Conservation (phyloP, 352 stramenopile species). For the Phytophthora cryptogea region DNA sequence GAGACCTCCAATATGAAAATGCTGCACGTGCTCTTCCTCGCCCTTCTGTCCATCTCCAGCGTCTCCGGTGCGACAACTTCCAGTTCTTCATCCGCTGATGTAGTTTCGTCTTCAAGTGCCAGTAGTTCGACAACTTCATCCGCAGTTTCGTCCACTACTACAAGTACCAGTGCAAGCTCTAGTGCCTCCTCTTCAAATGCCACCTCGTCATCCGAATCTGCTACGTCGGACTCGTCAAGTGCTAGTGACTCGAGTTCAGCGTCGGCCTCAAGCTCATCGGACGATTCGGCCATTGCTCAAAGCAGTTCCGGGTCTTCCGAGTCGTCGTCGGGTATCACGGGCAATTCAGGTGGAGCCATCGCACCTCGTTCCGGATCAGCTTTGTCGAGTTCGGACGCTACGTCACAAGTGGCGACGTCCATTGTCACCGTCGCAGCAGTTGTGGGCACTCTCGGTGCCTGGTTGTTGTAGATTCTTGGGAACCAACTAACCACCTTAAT, state of each 20-base stretch:
- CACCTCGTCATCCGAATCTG: slow-evolving; percentile 7
- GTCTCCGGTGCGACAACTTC: neutral
- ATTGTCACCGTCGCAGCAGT: neutral
- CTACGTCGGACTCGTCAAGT: slow-evolving; percentile 13
- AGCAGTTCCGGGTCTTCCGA: slow-evolving; percentile 21
- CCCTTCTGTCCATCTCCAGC: neutral
- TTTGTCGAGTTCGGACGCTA: slow-evolving; percentile 3
- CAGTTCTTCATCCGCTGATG: neutral
- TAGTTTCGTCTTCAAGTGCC: neutral
- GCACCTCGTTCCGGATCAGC: slow-evolving; percentile 7
- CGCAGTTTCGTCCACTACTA: neutral
- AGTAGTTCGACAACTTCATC: neutral
- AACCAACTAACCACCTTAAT: too few species aligned
- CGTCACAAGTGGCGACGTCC: neutral
- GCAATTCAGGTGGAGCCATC: slow-evolving; percentile 4
- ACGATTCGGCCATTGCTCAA: slow-evolving; percentile 17
- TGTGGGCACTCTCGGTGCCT: neutral
- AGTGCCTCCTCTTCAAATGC: slow-evolving; percentile 7
- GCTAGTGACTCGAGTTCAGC: slow-evolving; percentile 7
- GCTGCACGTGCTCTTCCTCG: neutral
- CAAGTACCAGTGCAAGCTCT: neutral
- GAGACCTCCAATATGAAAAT: neutral
- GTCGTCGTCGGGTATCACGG: neutral
- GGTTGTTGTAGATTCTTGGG: neutral
- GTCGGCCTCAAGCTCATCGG: slow-evolving; percentile 12